Conservation (phyloP, 2,329 filamentous ascomycete genomes). For the Penicillium sp. region DNA sequence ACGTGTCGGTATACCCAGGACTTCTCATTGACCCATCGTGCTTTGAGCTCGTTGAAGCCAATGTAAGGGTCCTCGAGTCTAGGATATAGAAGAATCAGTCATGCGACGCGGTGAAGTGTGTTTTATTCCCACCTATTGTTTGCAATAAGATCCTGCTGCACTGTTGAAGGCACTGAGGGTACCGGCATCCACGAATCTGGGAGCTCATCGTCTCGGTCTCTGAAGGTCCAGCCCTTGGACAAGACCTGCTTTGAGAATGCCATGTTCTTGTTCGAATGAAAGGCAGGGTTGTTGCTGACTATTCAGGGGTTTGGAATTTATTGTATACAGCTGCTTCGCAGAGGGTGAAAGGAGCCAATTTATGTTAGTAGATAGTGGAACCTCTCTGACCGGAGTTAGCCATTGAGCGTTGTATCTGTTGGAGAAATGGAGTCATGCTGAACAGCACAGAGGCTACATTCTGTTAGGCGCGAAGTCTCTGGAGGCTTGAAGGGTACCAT, state of each 20-base stretch:
- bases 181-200: neutral
- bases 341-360: neutral
- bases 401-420: neutral
- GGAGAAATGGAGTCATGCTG: neutral
- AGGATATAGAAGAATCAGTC: neutral
- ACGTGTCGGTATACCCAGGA: slow-evolving; percentile 66
- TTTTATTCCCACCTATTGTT: neutral
- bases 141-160: neutral
- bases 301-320: neutral
- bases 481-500: neutral
- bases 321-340: neutral
- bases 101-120: neutral
- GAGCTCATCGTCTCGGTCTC: neutral
- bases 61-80: slow-evolving; percentile 61
- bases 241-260: neutral
- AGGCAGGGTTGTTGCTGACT: neutral
- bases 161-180: neutral
- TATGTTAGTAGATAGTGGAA: neutral
- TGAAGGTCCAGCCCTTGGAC: neutral
- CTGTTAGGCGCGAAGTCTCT: neutral
- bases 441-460: neutral
- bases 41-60: slow-evolving; percentile 68
- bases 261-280: neutral
- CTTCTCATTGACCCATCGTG: slow-evolving; percentile 72
- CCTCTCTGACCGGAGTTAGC: neutral